phyloP scores from a whole-genome alignment of 23 red algal species.

The Gracilaria vermiculophylla region DNA sequence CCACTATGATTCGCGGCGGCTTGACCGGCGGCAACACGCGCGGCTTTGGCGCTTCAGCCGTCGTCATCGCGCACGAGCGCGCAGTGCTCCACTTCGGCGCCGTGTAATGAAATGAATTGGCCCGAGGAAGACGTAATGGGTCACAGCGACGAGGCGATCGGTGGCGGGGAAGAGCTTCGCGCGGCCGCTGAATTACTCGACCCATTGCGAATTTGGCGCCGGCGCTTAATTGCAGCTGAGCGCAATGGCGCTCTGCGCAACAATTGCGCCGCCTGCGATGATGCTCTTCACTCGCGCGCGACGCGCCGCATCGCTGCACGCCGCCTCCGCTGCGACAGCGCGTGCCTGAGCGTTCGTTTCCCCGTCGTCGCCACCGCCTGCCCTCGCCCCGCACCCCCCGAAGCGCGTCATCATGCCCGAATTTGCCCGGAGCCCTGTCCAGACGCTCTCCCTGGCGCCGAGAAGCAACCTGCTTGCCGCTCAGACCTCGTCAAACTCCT shows the following conservation, averaged over 20 bases:
- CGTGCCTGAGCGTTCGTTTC: neutral
- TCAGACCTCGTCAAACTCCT: neutral
- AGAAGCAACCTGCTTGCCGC: conserved; percentile 15
- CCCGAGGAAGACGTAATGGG: conserved; percentile 29
- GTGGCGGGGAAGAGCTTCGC: neutral
- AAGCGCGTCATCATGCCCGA: neutral
- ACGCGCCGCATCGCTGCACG: neutral
- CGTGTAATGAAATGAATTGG: conserved; percentile 36
- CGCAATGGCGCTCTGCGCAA: neutral
- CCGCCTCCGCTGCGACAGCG: neutral
- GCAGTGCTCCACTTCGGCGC: neutral
- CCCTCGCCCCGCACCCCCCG: neutral
- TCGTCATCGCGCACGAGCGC: neutral
- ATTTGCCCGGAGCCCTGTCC: conserved; percentile 1
- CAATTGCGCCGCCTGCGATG: neutral
- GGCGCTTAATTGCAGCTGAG: neutral
- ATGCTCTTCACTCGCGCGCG: neutral
- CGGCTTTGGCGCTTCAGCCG: neutral
- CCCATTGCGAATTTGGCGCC: neutral
- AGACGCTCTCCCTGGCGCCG: conserved; percentile 1
- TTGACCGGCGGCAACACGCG: conserved; percentile 30
- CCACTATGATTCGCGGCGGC: conserved; percentile 54
- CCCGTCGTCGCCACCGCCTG: neutral
- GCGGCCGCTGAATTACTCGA: neutral
- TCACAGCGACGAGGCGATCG: neutral